Percentiles rank a stretch among this genome's conserved stretches.
These are phyloP conservation scores for Glonium stellatum DNA, from an alignment of 495 filamentous ascomycete genomes.

Conservation along the genomic window DNA sequence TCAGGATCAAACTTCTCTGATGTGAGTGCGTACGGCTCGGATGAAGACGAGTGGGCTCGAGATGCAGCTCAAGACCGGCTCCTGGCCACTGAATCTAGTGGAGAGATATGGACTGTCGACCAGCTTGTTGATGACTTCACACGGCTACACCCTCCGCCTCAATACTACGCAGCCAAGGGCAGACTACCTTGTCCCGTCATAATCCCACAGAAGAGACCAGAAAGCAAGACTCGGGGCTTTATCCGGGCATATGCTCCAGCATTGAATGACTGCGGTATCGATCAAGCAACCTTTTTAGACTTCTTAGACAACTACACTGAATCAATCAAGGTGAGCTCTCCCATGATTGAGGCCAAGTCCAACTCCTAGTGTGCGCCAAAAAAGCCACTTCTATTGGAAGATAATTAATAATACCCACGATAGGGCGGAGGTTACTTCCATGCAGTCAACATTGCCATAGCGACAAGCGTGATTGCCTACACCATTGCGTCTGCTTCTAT, in stretches of 20 bases:
- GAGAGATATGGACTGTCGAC: background rate
- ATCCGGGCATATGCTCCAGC: conserved; percentile 28
- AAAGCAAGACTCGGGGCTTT: background rate
- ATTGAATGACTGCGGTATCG: conserved; percentile 37
- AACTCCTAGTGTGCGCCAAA: background rate
- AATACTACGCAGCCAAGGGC: background rate
- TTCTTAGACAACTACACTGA: conserved; percentile 39
- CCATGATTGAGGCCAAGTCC: background rate
- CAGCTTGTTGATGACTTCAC: conserved; percentile 3
- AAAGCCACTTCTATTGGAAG: background rate
- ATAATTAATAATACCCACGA: background rate
- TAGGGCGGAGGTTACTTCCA: conserved; percentile 8
- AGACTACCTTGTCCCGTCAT: background rate
- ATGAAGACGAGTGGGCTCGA: conserved; percentile 1
- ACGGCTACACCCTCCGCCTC: background rate
- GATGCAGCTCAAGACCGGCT: conserved; percentile 3
- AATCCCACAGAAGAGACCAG: conserved; percentile 1
- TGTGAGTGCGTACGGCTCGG: background rate
- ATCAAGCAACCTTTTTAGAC: conserved; percentile 36
- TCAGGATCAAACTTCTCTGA: background rate
- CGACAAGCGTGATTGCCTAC: conserved; percentile 17
- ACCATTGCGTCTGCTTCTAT: conserved; percentile 20
- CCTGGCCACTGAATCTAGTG: background rate
- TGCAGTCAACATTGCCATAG: conserved; percentile 26
- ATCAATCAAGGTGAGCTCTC: conserved; percentile 27